Conservation (phyloP, 345 rosid genomes). For the Citrus mangshanensis region DNA sequence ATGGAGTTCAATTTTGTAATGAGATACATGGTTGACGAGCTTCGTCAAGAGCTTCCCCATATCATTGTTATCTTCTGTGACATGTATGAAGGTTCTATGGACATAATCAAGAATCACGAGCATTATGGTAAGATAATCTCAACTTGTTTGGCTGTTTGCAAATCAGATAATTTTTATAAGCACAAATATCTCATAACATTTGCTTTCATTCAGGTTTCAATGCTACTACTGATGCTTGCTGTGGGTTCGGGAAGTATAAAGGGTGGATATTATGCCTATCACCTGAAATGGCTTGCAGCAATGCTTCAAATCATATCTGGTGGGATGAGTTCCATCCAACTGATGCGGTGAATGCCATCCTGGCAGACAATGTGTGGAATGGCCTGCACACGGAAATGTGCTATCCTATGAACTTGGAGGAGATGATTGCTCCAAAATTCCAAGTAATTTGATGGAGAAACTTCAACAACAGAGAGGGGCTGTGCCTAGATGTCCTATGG, state of each 20-base stretch:
- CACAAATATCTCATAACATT: neutral
- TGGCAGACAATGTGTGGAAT: conserved; percentile 88
- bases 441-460: neutral
- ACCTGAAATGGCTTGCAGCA: conserved; percentile 74
- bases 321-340: conserved; percentile 98
- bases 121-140: conserved; percentile 47
- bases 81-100: conserved; percentile 77
- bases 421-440: conserved; percentile 33
- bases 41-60: conserved; percentile 53
- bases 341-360: conserved; percentile 71
- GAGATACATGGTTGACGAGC: conserved; percentile 68
- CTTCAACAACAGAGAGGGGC: neutral
- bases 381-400: conserved; percentile 78
- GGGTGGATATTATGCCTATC: conserved; percentile 84
- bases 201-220: conserved; percentile 55
- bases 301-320: conserved; percentile 73
- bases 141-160: neutral
- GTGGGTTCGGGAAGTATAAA: conserved; percentile 76
- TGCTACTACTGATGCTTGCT: conserved; percentile 74
- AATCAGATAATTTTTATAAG: neutral
- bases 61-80: conserved; percentile 68
- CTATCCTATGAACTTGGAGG: conserved; percentile 63
- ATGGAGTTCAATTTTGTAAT: conserved; percentile 73
- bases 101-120: conserved; percentile 61
- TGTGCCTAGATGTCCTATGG: neutral